Evolutionary conservation across 441 rosid genomes (phyloP).

Genomic region (Populus trichocarpa): DNA sequence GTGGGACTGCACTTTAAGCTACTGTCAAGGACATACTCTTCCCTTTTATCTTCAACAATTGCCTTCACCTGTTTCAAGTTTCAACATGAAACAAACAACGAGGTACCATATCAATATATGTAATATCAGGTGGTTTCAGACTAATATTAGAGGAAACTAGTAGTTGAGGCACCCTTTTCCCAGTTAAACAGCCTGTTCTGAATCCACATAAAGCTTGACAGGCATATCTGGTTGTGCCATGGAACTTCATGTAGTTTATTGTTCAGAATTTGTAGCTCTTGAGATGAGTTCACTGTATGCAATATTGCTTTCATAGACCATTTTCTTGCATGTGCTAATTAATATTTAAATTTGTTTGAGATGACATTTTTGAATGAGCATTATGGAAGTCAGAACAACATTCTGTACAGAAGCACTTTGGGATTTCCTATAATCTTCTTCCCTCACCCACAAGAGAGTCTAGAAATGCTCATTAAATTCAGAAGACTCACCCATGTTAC

Average conservation of each 20-base stretch:
- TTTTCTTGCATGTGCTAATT: background rate
- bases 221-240: background rate
- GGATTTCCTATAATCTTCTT: background rate
- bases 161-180: background rate
- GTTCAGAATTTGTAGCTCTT: background rate
- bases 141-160: background rate
- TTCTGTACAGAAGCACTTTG: background rate
- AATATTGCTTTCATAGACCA: background rate
- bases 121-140: background rate
- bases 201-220: background rate
- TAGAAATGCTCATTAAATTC: background rate
- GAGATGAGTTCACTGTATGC: background rate
- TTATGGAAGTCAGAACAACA: background rate
- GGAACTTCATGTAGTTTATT: too few relatives aligned
- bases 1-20: conserved; percentile 46
- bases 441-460: background rate
- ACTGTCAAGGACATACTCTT: conserved; percentile 54
- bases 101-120: background rate
- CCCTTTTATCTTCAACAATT: conserved; percentile 68
- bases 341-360: background rate
- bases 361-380: background rate
- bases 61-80: conserved; percentile 55
- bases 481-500: conserved; percentile 67
- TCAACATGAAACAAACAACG: background rate
- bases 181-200: background rate